phyloP scores from a whole-genome alignment of 2,329 filamentous ascomycete genomes.

The Zymoseptoria brevis region DNA sequence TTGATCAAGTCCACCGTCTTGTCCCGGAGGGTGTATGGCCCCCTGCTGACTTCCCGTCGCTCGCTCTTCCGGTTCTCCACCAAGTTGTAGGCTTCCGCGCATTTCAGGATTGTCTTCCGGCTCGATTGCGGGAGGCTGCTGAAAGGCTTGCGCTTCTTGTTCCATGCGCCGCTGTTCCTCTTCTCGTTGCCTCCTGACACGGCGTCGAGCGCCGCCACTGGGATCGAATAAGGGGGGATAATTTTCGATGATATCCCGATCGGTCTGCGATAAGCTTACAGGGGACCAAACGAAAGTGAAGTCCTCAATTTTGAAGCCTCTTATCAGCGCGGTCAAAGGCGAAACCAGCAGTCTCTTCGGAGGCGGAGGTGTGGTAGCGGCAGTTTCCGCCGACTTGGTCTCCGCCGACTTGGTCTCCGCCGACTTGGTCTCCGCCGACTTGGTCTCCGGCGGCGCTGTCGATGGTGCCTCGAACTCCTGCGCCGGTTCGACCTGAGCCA shows the following conservation, averaged over 20 bases:
- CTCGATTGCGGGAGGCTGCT: constrained; percentile 40
- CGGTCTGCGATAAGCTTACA: constrained; percentile 38
- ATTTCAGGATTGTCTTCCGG: constrained; percentile 67
- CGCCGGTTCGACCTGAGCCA: constrained; percentile 2
- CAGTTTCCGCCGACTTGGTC: constrained; percentile 9
- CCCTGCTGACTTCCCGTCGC: constrained; percentile 48
- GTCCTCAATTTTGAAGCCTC: constrained; percentile 34
- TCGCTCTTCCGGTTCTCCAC: constrained; percentile 83
- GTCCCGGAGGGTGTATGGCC: constrained; percentile 60
- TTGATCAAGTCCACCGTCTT: constrained; percentile 25
- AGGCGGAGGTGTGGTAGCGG: constrained; percentile 2
- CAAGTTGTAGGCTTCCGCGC: constrained; percentile 78
- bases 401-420: constrained; percentile 3
- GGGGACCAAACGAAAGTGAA: constrained; percentile 50
- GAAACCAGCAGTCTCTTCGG: constrained; percentile 13
- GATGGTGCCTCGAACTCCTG: constrained; percentile 10
- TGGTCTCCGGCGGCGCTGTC: constrained; percentile 4
- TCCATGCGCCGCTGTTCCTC: constrained; percentile 48
- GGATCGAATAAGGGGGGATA: constrained; percentile 77
- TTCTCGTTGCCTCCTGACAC: constrained; percentile 60
- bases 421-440: constrained; percentile 8
- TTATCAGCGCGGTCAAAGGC: constrained; percentile 33
- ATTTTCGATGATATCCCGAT: constrained; percentile 45
- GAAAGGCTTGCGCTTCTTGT: constrained; percentile 46
- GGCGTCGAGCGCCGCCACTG: constrained; percentile 72